Evolutionary conservation across 2,329 filamentous ascomycete species (phyloP), one percentile per base, ranked within the genome.

Genomic region (Epichloe aotearoae): DNA sequence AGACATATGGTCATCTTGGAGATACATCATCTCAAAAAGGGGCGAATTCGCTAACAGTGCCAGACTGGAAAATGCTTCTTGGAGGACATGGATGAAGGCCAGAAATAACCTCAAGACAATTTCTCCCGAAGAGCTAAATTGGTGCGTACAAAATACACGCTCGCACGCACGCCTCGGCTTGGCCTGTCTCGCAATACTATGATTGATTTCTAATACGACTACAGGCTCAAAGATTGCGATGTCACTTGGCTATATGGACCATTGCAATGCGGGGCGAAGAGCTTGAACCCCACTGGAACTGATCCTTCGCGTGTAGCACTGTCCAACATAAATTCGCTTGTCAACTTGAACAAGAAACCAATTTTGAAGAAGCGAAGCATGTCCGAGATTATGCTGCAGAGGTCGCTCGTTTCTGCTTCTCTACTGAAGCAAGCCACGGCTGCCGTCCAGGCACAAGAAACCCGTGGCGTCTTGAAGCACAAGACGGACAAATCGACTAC

Each of bases 181-280:
- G 46, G 11, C 15, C 30, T 11, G 19, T 19, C 11, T 15, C 11
- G 3, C 30, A 14, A 33, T 23, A 34, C 36, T 33, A 30, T 12
- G 12, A 15, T 51, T 46, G 47, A 30, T 44, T 20, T 53, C 62
- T 69, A 60, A 72, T 61, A 42, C 36, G 14, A n/a, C 39, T 37
- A 45, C 60, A 95, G 89, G 90, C 75, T 96, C 53, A 98, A 97
- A 66, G 93, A 97, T 61, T 93, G 86, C 65, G 91, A 98, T 66
- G 89, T 96, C 34, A 96, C 91, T 44, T 98, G 91, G 93, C 74
- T 98, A 1, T 98, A 97, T 62, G 93, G 93, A 0, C 93, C 93
- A 12, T 69, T 96, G 46, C 91, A 95, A 64, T 84, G 84, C 1
- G 83, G 84, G 20, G 72, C 74, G 4, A 77, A 74, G 50, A 78